These are phyloP conservation scores for Conticribra weissflogii DNA, from an alignment of 108 stramenopile genomes.

Conservation along the genomic window DNA sequence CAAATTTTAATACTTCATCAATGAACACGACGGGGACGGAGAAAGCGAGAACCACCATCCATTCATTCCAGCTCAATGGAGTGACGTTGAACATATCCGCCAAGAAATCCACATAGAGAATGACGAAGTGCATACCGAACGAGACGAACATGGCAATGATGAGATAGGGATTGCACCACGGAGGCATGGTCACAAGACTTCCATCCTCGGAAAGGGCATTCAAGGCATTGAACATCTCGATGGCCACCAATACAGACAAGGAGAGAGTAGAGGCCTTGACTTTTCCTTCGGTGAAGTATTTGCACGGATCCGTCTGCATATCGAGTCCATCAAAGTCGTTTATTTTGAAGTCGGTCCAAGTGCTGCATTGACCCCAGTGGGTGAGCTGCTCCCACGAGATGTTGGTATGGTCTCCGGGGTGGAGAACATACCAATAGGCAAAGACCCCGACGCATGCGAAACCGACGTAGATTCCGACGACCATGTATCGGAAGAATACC, in stretches of 20 bases:
- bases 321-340: conserved; percentile 59
- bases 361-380: conserved; percentile 43
- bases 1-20: conserved; percentile 71
- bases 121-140: conserved; percentile 70
- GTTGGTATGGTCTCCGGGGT: conserved; percentile 49
- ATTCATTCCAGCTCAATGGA: conserved; percentile 58
- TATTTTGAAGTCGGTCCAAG: conserved; percentile 39
- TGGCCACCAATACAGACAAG: conserved; percentile 80
- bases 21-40: conserved; percentile 59
- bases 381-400: conserved; percentile 58
- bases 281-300: conserved; percentile 65
- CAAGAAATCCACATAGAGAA: conserved; percentile 57
- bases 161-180: conserved; percentile 82
- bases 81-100: conserved; percentile 69
- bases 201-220: conserved; percentile 84
- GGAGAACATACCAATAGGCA: conserved; percentile 74
- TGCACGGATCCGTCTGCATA: conserved; percentile 57
- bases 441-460: conserved; percentile 94
- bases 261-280: conserved; percentile 64
- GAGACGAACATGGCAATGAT: conserved; percentile 75
- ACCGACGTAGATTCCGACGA: conserved; percentile 97
- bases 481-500: conserved; percentile 92
- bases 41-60: conserved; percentile 56
- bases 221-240: conserved; percentile 85
- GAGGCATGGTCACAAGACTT: conserved; percentile 73